phyloP scores from a whole-genome alignment of 106 monocot genomes.

The Agapanthus africanus region DNA sequence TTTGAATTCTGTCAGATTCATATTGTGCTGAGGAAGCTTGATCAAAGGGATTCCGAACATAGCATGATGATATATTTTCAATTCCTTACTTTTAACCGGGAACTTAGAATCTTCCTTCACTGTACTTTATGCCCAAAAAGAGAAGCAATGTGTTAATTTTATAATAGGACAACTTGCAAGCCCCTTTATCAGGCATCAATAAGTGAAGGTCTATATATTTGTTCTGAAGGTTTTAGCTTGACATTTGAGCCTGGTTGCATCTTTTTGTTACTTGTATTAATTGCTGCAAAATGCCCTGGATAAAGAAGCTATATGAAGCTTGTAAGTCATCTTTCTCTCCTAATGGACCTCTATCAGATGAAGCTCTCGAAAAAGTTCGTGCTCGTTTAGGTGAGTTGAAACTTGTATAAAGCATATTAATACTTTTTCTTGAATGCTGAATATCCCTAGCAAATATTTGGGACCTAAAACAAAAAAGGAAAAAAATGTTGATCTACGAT shows the following conservation, averaged over 20 bases:
- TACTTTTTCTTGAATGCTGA: too few species aligned
- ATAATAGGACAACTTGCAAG: background rate
- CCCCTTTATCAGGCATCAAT: conserved; percentile 2
- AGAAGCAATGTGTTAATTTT: conserved; percentile 3
- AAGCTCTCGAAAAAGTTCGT: conserved; percentile 62
- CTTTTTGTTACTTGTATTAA: conserved; percentile 3
- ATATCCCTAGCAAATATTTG: too few species aligned
- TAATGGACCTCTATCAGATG: conserved; percentile 47
- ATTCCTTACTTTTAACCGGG: conserved; percentile 6
- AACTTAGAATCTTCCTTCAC: background rate
- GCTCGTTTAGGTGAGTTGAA: conserved; percentile 42
- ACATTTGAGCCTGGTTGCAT: conserved; percentile 3
- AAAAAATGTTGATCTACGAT: too few species aligned
- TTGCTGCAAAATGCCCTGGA: conserved; percentile 39
- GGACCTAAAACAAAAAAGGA: too few species aligned
- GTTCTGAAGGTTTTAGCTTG: background rate
- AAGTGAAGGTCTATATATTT: conserved; percentile 9
- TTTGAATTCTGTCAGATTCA: background rate
- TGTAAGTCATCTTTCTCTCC: conserved; percentile 54
- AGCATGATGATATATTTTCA: conserved; percentile 3
- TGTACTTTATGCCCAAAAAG: conserved; percentile 2
- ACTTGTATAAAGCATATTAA: too few species aligned
- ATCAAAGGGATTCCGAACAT: background rate
- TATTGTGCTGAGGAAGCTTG: background rate
- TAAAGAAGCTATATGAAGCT: conserved; percentile 49